Evolutionary conservation across 495 filamentous ascomycete species (phyloP).

Genomic region (Annulohypoxylon stygium): DNA sequence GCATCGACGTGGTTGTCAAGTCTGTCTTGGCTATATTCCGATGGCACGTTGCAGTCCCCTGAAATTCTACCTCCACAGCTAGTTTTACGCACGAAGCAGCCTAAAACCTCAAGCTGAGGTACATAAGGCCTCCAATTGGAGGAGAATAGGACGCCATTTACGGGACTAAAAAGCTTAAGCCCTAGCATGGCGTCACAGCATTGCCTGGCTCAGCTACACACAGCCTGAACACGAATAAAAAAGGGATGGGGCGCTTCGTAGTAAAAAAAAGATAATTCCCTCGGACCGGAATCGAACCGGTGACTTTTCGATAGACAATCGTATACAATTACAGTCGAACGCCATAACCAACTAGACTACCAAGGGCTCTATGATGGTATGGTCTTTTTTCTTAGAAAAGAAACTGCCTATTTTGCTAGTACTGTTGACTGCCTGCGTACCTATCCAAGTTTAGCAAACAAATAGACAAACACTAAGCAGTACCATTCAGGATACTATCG

Average conservation of each 20-base stretch:
- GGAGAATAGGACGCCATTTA: neutral
- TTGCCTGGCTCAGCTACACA: neutral
- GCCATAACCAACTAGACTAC: conserved; percentile 44
- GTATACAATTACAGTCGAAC: conserved; percentile 39
- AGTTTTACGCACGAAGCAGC: neutral
- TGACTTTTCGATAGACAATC: conserved; percentile 44
- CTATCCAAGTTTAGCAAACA: neutral
- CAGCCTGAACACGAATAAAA: neutral
- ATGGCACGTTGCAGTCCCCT: conserved; percentile 1
- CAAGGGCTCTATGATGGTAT: conserved; percentile 20
- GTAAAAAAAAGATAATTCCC: conserved; percentile 16
- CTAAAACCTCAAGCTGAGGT: neutral
- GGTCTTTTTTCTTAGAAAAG: too few relatives aligned
- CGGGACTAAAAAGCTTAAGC: conserved; percentile 8
- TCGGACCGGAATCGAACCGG: conserved; percentile 46
- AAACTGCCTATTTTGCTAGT: neutral
- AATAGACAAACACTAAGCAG: neutral
- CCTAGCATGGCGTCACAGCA: conserved; percentile 5
- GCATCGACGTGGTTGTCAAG: conserved; percentile 8
- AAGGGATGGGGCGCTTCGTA: neutral
- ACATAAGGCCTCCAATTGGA: neutral
- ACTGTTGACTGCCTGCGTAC: neutral
- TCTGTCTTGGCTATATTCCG: neutral
- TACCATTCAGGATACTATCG: conserved; percentile 36
- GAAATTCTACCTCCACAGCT: neutral